Evolutionary conservation across 768 basidiomycete species (phyloP).

Genomic region (Collybia nuda): DNA sequence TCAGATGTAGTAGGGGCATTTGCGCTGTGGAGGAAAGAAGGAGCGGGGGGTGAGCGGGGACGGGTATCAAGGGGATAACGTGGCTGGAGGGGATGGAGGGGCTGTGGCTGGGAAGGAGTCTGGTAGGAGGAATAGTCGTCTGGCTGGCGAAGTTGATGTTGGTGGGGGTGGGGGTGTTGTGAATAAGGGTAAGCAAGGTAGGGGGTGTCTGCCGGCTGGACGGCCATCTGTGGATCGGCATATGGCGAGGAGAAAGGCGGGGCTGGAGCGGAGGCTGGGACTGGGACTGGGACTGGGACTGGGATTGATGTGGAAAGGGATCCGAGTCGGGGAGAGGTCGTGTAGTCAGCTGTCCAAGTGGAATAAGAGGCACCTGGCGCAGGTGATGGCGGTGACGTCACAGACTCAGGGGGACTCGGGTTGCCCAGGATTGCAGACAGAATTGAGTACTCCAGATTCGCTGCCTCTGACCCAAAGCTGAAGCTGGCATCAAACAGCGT

Average conservation of each 20-base stretch:
- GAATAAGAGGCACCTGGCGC: conserved; percentile 6
- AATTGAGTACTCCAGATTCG: conserved; percentile 94
- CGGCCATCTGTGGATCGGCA: conserved; percentile 32
- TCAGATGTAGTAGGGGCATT: conserved; percentile 21
- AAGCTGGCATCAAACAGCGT: conserved; percentile 65
- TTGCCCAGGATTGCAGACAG: conserved; percentile 89
- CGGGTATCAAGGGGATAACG: conserved; percentile 50
- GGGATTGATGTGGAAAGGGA: conserved; percentile 45
- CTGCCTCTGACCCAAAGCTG: conserved; percentile 84
- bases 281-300: conserved; percentile 39
- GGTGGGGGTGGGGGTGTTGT: conserved; percentile 7
- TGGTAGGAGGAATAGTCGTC: conserved; percentile 28
- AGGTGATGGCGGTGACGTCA: conserved; percentile 40
- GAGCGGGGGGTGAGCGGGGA: conserved; percentile 38
- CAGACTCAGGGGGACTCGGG: conserved; percentile 54
- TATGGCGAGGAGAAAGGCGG: conserved; percentile 26
- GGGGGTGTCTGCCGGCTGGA: conserved; percentile 37
- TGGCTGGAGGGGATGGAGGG: conserved; percentile 48
- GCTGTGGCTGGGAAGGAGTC: conserved; percentile 22
- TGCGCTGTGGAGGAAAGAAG: conserved; percentile 26
- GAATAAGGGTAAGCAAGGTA: conserved; percentile 51
- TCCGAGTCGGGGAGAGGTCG: conserved; percentile 11
- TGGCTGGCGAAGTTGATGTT: conserved; percentile 30
- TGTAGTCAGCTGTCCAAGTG: no score
- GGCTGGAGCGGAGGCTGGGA: conserved; percentile 36